Evolutionary conservation across 768 basidiomycete species (phyloP).

Genomic region (Baorangia bicolor): DNA sequence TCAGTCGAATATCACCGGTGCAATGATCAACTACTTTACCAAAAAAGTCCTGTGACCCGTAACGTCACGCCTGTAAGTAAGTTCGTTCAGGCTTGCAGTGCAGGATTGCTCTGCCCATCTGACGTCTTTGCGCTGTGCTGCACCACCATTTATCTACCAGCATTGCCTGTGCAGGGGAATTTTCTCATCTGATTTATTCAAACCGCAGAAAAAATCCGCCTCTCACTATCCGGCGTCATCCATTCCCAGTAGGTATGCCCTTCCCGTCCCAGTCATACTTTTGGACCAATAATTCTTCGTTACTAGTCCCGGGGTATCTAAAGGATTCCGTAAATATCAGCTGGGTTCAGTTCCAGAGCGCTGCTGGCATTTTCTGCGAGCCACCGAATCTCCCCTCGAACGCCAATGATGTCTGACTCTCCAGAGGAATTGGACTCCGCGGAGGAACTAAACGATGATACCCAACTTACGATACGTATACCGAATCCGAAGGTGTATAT

Average conservation of each 20-base stretch:
- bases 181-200: constrained; percentile 13
- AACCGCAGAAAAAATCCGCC: constrained; percentile 10
- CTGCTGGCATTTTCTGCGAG: constrained; percentile 18
- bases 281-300: constrained; percentile 8
- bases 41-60: constrained; percentile 33
- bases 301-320: constrained; percentile 5
- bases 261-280: constrained; percentile 1
- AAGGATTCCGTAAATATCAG: constrained; percentile 5
- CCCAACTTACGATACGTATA: constrained; percentile 61
- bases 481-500: constrained; percentile 66
- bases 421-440: constrained; percentile 39
- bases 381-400: constrained; percentile 8
- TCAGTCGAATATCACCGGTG: constrained; percentile 17
- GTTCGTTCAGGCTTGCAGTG: constrained; percentile 32
- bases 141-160: constrained; percentile 8
- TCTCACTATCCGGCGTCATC: constrained; percentile 1
- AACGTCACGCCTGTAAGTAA: constrained; percentile 39
- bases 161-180: constrained; percentile 3
- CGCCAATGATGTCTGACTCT: constrained; percentile 35
- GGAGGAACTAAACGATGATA: constrained; percentile 46
- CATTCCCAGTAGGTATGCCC: constrained; percentile 17
- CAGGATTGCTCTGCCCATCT: constrained; percentile 28
- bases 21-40: constrained; percentile 36
- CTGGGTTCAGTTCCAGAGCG: background rate
- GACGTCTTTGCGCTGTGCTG: constrained; percentile 15